Evolutionary conservation across 1,284 basidiomycete species (phyloP), one percentile per base, ranked within the genome.

Genomic region (Ustilago shanxiensis): DNA sequence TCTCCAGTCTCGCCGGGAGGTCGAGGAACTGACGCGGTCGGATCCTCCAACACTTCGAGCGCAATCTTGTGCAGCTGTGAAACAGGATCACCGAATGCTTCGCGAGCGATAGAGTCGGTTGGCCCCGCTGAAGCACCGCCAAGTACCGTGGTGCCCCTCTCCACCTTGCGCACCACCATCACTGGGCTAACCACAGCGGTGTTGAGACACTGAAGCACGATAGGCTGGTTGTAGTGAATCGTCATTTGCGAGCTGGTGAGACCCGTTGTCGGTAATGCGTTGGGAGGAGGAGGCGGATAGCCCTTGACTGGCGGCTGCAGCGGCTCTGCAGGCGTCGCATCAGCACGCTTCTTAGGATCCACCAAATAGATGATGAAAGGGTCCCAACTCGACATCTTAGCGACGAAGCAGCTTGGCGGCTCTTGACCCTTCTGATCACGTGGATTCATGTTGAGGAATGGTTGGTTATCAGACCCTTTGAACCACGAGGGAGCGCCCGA

Each of bases 201-300:
- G 9, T 93, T 93, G 72, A 98, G 89, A 80, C 95, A 98, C 85
- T 98, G 96, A 20, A 98, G 88, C 33, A 98, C 94, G 54, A 98
- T 92, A 0, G 94, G 95, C 85, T 95, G 93, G 84, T 98, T 98
- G 89, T 97, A 98, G 86, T 95, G 94, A 66, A 98, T 92, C 39
- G 81, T 77, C 65, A 71, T 72, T 44, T 92, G 16, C 92, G 88
- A 69, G 95, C 93, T 93, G 93, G 80, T 95, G 94, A 31, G 91
- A 91, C 28, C 95, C 93, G 33, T 72, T 28, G 88, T 93, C 91
- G 18, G 92, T 88, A 69, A 95, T 92, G 93, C 94, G 78, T 95
- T 95, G 16, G 92, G 91, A 16, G 95, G 95, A 28, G 94, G 93
- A 0, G 92, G 92, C 5, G 93, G 94, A 84, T 93, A 95, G 55